phyloP scores from a whole-genome alignment of 1,139 yeast species.

The Pichia sp. region DNA sequence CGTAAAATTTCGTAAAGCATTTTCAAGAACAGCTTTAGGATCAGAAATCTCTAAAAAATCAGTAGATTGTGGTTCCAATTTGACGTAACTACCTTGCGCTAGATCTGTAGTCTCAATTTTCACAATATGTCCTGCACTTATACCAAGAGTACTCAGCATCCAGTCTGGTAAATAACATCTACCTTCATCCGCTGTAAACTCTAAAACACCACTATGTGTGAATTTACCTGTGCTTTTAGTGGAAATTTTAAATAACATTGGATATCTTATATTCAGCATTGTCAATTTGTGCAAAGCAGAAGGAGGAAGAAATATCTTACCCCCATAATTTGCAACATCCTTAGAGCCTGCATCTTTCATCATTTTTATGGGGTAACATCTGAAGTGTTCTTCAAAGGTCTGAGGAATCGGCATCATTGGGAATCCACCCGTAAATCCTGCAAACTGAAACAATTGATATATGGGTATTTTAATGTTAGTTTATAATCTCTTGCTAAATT shows the following conservation, averaged over 20 bases:
- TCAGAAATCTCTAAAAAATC: constrained; percentile 91
- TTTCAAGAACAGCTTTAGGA: constrained; percentile 94
- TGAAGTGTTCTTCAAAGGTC: constrained; percentile 66
- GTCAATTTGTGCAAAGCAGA: constrained; percentile 85
- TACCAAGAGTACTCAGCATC: constrained; percentile 79
- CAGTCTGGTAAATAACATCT: constrained; percentile 91
- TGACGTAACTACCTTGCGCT: constrained; percentile 81
- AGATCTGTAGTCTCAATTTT: constrained; percentile 72
- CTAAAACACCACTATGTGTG: constrained; percentile 92
- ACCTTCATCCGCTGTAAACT: constrained; percentile 96
- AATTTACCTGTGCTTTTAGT: constrained; percentile 56
- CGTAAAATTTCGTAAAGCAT: constrained; percentile 81
- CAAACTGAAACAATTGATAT: too few species aligned
- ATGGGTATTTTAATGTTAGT: too few species aligned
- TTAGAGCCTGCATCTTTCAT: constrained; percentile 76
- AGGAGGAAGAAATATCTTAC: constrained; percentile 91
- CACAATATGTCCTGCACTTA: constrained; percentile 73
- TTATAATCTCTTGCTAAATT: too few species aligned
- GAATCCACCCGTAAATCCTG: constrained; percentile 25
- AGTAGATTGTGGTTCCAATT: constrained; percentile 89
- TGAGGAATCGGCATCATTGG: constrained; percentile 19
- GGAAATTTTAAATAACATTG: constrained; percentile 82
- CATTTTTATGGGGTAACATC: constrained; percentile 89
- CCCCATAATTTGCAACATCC: constrained; percentile 89
- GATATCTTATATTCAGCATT: constrained; percentile 75